A percentile compares a stretch with the other conserved stretches of the same genome.
phyloP scores from a whole-genome alignment of 495 filamentous ascomycete species.

The Hypoxylon lenormandii region DNA sequence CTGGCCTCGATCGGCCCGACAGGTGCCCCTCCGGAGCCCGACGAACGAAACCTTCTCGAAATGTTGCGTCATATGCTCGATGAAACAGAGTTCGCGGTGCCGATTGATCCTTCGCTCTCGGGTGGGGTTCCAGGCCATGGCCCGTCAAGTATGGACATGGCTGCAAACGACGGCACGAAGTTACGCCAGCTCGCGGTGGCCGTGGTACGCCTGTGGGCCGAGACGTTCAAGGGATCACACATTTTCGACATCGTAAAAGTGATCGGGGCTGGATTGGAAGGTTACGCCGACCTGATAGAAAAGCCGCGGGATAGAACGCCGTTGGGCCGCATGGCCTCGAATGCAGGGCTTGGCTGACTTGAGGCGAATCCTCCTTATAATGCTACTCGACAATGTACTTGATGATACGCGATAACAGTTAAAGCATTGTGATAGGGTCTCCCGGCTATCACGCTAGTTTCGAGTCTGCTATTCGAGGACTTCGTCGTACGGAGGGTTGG shows the following conservation, averaged over 20 bases:
- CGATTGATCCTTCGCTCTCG: conserved; percentile 62
- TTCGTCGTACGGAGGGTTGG: background rate
- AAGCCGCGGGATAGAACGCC: conserved; percentile 64
- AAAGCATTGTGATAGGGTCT: no score
- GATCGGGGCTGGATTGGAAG: conserved; percentile 71
- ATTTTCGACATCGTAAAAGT: conserved; percentile 75
- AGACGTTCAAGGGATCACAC: conserved; percentile 74
- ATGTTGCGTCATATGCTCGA: conserved; percentile 80
- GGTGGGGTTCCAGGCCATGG: conserved; percentile 53
- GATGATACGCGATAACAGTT: background rate
- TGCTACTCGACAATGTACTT: background rate
- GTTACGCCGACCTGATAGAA: conserved; percentile 74
- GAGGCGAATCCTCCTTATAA: background rate
- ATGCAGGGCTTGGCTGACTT: conserved; percentile 50
- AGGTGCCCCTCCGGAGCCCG: conserved; percentile 60
- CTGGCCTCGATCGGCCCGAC: conserved; percentile 58
- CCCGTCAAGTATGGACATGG: conserved; percentile 54
- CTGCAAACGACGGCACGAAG: conserved; percentile 62
- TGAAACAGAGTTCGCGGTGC: conserved; percentile 78
- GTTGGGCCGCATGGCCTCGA: conserved; percentile 52
- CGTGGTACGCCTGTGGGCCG: conserved; percentile 74
- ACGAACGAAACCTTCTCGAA: conserved; percentile 73
- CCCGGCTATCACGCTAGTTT: background rate
- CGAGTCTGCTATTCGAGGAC: background rate
- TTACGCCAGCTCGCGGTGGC: conserved; percentile 71